phyloP scores from a whole-genome alignment of 306 rosid genomes.

The Gastrolobium bilobum region DNA sequence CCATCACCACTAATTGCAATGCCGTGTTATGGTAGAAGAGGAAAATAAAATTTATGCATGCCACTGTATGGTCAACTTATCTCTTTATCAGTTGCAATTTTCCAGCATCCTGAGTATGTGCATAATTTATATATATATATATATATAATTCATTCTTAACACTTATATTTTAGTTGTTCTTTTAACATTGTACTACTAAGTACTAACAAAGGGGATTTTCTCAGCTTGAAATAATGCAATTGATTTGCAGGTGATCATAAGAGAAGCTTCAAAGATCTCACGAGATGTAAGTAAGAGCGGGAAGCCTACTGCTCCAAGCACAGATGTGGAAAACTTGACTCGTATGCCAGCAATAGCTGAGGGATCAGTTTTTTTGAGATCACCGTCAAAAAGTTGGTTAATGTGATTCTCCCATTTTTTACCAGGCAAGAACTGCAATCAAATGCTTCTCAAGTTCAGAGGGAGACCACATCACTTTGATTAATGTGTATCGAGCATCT shows the following conservation, averaged over 20 bases:
- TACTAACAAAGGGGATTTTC: constrained; percentile 18
- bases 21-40: constrained; percentile 46
- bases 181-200: constrained; percentile 16
- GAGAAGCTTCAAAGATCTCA: constrained; percentile 74
- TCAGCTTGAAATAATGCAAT: constrained; percentile 43
- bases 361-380: constrained; percentile 66
- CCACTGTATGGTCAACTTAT: constrained; percentile 54
- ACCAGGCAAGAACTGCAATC: constrained; percentile 69
- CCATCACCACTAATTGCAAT: constrained; percentile 46
- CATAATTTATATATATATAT: constrained; percentile 41
- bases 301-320: constrained; percentile 53
- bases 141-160: too few species aligned
- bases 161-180: constrained; percentile 16
- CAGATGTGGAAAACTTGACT: constrained; percentile 60
- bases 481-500: constrained; percentile 72
- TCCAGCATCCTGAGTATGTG: constrained; percentile 55
- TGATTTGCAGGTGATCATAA: constrained; percentile 72
- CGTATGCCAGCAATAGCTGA: constrained; percentile 56
- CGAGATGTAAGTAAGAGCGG: constrained; percentile 60
- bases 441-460: constrained; percentile 74
- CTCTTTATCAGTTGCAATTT: constrained; percentile 52
- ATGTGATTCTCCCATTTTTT: constrained; percentile 37
- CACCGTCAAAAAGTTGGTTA: constrained; percentile 79
- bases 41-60: constrained; percentile 62
- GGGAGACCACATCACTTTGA: constrained; percentile 77